These are phyloP conservation scores for Jatropha curcas DNA, from an alignment of 345 rosid species.

Conservation along the genomic window DNA sequence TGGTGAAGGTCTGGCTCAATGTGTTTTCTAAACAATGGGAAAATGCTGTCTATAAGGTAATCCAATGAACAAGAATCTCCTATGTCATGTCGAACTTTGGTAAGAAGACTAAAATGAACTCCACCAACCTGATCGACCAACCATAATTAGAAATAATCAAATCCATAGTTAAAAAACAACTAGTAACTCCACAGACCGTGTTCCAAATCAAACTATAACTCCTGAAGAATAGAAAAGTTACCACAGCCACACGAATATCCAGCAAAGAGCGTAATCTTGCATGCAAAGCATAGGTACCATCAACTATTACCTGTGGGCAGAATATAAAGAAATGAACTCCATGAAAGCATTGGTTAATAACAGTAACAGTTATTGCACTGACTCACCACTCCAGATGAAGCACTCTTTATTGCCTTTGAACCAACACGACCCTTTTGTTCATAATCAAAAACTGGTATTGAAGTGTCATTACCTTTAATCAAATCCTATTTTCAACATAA, in stretches of 20 bases:
- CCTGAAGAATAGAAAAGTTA: constrained; percentile 28
- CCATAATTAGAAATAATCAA: constrained; percentile 16
- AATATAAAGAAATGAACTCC: constrained; percentile 19
- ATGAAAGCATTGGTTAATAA: constrained; percentile 18
- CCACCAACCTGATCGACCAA: constrained; percentile 83
- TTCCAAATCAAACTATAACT: constrained; percentile 2
- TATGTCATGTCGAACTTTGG: constrained; percentile 94
- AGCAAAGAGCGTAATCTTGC: constrained; percentile 91
- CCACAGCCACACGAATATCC: constrained; percentile 99
- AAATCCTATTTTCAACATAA: constrained; percentile 62
- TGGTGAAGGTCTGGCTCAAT: constrained; percentile 99
- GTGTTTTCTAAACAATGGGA: constrained; percentile 93
- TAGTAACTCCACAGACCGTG: constrained; percentile 1
- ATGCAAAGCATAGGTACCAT: constrained; percentile 95
- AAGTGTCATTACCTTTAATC: constrained; percentile 66
- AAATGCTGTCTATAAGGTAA: constrained; percentile 94
- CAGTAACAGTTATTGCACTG: neutral
- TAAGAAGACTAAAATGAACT: constrained; percentile 97
- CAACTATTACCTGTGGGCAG: constrained; percentile 79
- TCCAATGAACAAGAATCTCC: constrained; percentile 95
- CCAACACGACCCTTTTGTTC: constrained; percentile 69
- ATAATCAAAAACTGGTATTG: constrained; percentile 82
- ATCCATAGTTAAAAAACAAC: constrained; percentile 5
- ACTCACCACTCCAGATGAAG: constrained; percentile 82
- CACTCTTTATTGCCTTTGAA: constrained; percentile 57